These are phyloP conservation scores for Ceratobasidium sp. DNA, from an alignment of 1,284 basidiomycete species.

Conservation along the genomic window DNA sequence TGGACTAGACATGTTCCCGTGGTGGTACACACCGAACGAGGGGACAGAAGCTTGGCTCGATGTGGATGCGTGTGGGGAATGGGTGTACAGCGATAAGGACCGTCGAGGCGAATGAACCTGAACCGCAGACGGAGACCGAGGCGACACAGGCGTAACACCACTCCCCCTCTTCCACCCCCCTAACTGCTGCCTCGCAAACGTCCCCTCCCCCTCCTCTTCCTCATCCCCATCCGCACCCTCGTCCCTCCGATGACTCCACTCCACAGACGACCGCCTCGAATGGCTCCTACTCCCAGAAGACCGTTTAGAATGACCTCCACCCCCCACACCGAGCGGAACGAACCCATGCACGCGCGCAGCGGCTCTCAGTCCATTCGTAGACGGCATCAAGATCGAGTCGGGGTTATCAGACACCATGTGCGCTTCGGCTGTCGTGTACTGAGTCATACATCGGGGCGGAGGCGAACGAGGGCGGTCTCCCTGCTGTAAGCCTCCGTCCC, in stretches of 20 bases:
- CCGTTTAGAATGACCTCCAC: constrained; percentile 18
- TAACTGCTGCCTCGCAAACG: constrained; percentile 15
- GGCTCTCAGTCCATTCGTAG: constrained; percentile 75
- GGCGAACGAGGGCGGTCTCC: constrained; percentile 38
- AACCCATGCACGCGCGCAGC: constrained; percentile 58
- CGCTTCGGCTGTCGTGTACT: constrained; percentile 47
- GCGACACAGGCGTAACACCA: constrained; percentile 6
- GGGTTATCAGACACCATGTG: constrained; percentile 60
- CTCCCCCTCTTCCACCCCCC: not conserved
- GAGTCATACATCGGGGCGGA: constrained; percentile 41
- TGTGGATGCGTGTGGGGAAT: constrained; percentile 10
- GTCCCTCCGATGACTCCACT: constrained; percentile 19
- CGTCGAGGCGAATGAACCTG: constrained; percentile 15
- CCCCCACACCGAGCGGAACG: not conserved
- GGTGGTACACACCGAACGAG: constrained; percentile 13
- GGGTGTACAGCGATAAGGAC: constrained; percentile 14
- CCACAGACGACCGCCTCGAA: constrained; percentile 29
- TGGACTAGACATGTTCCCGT: constrained; percentile 29
- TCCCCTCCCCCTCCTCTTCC: not conserved
- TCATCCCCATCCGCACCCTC: not conserved
- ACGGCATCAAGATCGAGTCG: constrained; percentile 70
- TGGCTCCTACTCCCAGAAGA: constrained; percentile 12
- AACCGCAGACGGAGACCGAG: not conserved
- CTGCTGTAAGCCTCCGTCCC: constrained; percentile 19
- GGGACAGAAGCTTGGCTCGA: not conserved